Evolutionary conservation across 805 yeast species (phyloP), one percentile per base, ranked within the genome.

Genomic region (Candida verbasci): DNA sequence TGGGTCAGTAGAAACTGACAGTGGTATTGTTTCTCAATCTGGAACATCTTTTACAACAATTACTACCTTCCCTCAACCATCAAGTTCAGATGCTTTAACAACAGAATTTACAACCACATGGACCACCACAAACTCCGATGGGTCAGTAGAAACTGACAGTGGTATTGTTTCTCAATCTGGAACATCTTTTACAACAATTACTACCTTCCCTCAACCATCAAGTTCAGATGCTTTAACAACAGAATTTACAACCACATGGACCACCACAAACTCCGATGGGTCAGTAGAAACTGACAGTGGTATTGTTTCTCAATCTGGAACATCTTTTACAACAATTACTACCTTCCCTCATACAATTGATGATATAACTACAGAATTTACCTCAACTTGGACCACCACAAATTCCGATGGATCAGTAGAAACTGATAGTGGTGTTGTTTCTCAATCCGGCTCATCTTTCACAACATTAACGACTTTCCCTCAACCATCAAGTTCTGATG

Each of bases 241-340:
- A 12, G 43, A 28, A 9, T 36, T 35, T 38, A 29, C 42, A 12
- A 44, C 47, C 4, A 34, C 44, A 1, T 29, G 37, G 21, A 37
- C 41, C 3, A 40, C 43, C n/a, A 37, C 48, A n/a, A 44, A 38
- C 12, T 15, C 35, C 17, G 42, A 29, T 15, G 47, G 50, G 14
- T 35, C 33, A 14, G 34, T 39, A 3, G 37, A 37, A 6, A 52
- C 54, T n/a, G 46, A 46, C 12, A 40, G 52, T 9, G 53, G 50
- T 27, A 47, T 37, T 14, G 49, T 44, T 26, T 33, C 37, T 8
- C 14, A 17, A 26, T 15, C 22, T 21, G 30, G 14, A 26, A 6
- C 31, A 6, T 8, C 16, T 3, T 22, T n/a, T 4, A 12, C 26
- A 4, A 15, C 31, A 22, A 9, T 15, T 6, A 4, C 31, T 5